Conservation (phyloP, 176 grass and related monocot species). For the Juncus inflexus region DNA sequence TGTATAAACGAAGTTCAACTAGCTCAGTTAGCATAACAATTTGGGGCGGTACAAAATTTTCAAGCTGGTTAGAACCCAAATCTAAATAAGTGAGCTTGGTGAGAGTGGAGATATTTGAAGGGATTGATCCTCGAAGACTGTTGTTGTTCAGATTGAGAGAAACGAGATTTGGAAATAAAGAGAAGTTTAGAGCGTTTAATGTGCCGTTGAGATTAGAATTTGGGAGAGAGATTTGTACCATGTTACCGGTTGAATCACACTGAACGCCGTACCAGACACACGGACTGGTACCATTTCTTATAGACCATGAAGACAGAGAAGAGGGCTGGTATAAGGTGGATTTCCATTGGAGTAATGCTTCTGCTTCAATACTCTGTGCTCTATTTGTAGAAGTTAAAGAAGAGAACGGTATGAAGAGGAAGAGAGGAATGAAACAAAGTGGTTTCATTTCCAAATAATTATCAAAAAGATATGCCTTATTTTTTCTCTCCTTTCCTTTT, state of each 20-base stretch:
- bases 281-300: constrained; percentile 21
- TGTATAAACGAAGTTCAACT: constrained; percentile 26
- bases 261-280: constrained; percentile 59
- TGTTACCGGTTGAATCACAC: constrained; percentile 40
- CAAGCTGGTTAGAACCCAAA: constrained; percentile 23
- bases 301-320: constrained; percentile 51
- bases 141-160: constrained; percentile 66
- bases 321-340: constrained; percentile 25
- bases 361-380: constrained; percentile 35
- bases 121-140: constrained; percentile 40
- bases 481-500: no score
- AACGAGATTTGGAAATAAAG: constrained; percentile 33
- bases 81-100: constrained; percentile 28
- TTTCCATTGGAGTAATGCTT: constrained; percentile 65
- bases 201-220: constrained; percentile 43
- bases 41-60: constrained; percentile 27
- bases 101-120: constrained; percentile 31
- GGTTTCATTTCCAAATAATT: neutral
- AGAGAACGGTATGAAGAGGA: constrained; percentile 14
- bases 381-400: constrained; percentile 17
- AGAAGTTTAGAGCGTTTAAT: constrained; percentile 47
- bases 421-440: neutral
- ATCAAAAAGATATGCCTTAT: no score
- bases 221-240: constrained; percentile 38
- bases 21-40: constrained; percentile 27